Evolutionary conservation across 2,329 filamentous ascomycete genomes (phyloP).

Genomic region (Beauveria asiatica): DNA sequence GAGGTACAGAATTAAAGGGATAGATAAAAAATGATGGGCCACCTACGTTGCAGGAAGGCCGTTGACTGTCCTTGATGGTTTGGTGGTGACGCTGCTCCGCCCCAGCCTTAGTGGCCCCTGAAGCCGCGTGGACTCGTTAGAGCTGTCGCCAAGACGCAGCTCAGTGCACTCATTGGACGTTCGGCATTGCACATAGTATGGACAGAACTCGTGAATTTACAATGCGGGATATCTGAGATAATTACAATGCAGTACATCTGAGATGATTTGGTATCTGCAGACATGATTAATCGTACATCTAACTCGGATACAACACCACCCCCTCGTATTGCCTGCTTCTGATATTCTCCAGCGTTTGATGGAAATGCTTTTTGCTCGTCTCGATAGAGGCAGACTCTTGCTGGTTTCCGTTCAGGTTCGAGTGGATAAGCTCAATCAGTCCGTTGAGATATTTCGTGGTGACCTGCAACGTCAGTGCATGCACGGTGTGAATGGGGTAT

Average conservation of each 20-base stretch:
- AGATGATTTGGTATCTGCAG: background rate
- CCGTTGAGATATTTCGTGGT: conserved; percentile 98
- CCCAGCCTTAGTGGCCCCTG: conserved; percentile 8
- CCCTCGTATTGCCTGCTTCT: conserved; percentile 86
- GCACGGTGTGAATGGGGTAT: background rate
- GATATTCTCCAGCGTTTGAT: conserved; percentile 92
- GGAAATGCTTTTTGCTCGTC: conserved; percentile 85
- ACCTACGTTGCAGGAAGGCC: background rate
- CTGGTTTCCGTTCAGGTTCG: conserved; percentile 80
- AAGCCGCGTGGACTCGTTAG: background rate
- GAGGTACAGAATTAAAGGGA: background rate
- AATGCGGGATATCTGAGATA: conserved; percentile 1
- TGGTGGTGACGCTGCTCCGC: conserved; percentile 4
- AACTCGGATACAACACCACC: conserved; percentile 61
- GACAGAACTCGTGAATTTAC: background rate
- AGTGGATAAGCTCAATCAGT: conserved; percentile 95
- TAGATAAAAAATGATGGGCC: background rate
- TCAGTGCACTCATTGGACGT: background rate
- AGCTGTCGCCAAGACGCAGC: background rate
- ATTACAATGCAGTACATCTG: conserved; percentile 2
- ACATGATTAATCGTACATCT: conserved; percentile 3
- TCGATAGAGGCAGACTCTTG: conserved; percentile 76
- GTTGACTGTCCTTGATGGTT: background rate
- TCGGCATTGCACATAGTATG: background rate
- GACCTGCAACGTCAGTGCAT: conserved; percentile 40